Evolutionary conservation across 495 filamentous ascomycete genomes (phyloP), one percentile per base, ranked within the genome.

Genomic region (Aspergillus funiculosus): DNA sequence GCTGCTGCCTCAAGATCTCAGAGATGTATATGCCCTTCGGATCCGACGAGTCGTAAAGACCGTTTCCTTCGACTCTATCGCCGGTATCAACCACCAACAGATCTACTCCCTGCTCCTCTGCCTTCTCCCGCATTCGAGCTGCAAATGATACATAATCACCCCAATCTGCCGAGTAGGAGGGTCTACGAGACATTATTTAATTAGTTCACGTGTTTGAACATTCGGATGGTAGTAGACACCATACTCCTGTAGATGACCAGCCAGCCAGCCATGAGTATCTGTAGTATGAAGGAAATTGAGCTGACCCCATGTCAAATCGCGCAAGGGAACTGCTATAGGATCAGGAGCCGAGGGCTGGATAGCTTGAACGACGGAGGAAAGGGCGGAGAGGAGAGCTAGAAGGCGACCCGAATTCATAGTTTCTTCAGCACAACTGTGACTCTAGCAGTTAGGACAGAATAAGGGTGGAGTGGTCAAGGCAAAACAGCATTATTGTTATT

Each of bases 101-200:
- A 62, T 98, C 92, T 22, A 80, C 78, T 15, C 86, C 89, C 29
- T 81, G 73, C 3, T 78, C 72, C 56, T 96, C 86, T 17, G 88
- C 87, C 59, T 76, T 82, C 52, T 79, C 70, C 18, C 79, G 83
- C 75, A 98, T 79, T 53, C 87, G 88, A 24, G 80, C 67, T 15
- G 89, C 79, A 57, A 98, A 95, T 7, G 92, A 97, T 53, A 97
- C 77, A 65, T 97, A 98, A 68, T 98, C 92, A 26, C 92, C 92
- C 86, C 92, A 96, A 61, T 97, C 92, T 27, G 88, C 94, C 11
- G 88, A 90, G 62, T 87, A 98, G 19, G 88, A 89, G 1, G 89
- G 71, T 67, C 83, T 87, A 54, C 25, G 43, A 36, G 11, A 18
- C 32, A 28, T n/a, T n/a, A n/a, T 19, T 26, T 14, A 0, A 53